Base-by-base conservation (phyloP, 306 rosid species). In the Citrullus colocynthis region DNA sequence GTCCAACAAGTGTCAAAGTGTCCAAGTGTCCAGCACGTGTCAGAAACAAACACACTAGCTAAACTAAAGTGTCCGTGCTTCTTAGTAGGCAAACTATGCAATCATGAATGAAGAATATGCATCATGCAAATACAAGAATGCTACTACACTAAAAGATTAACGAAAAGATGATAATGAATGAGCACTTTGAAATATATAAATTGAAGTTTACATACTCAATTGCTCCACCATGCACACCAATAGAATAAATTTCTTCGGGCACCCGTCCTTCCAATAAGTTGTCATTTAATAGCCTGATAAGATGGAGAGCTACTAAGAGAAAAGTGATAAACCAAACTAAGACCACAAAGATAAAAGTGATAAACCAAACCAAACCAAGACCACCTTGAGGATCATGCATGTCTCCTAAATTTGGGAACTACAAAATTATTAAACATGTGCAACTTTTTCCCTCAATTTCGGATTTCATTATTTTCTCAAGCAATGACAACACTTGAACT, bases 191-290 rank as follows among this genome's bases (percentile, higher is more conserved):
- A 10, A 69, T 78, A 71, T 45, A 71, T 71, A 71, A 48, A 14
- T 13, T 24, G 55, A 49, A 79, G 74, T 81, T 45, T 52, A 49
- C 97, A 75, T 92, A 95, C 97, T 95, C 97, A 71, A 95, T 89
- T 54, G 90, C 89, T 85, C 99, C 99, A 49, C 99, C 99, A 57
- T 92, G 97, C 85, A 95, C 99, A 69, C 92, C 97, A 80, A 95
- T 70, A 0, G 97, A 95, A 86, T 88, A 95, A 48, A 95, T 87
- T 78, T 89, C 83, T 74, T 89, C 97, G 4, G 93, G 97, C 63
- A 95, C 99, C 78, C 74, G 89, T 28, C 99, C 99, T 85, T 88
- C 90, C 88, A 95, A 65, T 77, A 86, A 84, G 87, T 95, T 95
- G 78, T 84, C 88, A 74, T 92, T 95, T 85, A 92, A 80, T 76